Percentiles rank a stretch among this genome's conserved stretches.
These are phyloP conservation scores for Zygnema cylindricum DNA, from an alignment of 139 green algal species.

Conservation along the genomic window DNA sequence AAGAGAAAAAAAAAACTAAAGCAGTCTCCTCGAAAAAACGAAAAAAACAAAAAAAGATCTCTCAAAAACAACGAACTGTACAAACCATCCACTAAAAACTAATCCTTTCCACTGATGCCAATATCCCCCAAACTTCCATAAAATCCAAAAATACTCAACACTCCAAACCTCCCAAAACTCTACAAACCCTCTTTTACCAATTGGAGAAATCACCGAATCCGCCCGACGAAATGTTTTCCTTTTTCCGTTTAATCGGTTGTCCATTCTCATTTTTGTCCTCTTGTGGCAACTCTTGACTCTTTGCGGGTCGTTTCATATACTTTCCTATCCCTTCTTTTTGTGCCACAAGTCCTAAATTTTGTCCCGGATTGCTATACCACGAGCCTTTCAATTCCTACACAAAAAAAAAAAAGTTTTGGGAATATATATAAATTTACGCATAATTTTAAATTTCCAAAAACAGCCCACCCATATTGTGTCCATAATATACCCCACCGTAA, in stretches of 20 bases:
- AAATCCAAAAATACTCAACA: too few species aligned
- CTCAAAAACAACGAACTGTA: too few species aligned
- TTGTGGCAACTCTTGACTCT: background rate
- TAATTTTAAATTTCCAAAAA: too few species aligned
- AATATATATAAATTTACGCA: background rate
- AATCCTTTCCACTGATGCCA: too few species aligned
- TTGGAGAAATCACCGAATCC: constrained; percentile 29
- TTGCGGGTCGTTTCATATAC: constrained; percentile 42
- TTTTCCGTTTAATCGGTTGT: background rate
- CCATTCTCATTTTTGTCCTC: background rate
- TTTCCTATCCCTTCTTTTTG: constrained; percentile 48
- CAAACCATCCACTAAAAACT: too few species aligned
- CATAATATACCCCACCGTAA: too few species aligned
- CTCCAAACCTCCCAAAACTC: constrained; percentile 10
- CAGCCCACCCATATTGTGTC: too few species aligned
- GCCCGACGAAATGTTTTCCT: background rate
- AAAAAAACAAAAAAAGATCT: too few species aligned
- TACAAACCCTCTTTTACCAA: constrained; percentile 23
- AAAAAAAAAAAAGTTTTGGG: background rate
- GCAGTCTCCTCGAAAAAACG: too few species aligned
- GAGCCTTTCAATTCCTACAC: constrained; percentile 31
- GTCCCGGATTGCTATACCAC: constrained; percentile 50
- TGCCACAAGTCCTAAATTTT: constrained; percentile 11
- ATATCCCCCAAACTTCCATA: too few species aligned
- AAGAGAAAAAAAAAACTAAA: too few species aligned